phyloP scores from a whole-genome alignment of 2,329 filamentous ascomycete genomes.

The Exophiala phaeomuriformis region DNA sequence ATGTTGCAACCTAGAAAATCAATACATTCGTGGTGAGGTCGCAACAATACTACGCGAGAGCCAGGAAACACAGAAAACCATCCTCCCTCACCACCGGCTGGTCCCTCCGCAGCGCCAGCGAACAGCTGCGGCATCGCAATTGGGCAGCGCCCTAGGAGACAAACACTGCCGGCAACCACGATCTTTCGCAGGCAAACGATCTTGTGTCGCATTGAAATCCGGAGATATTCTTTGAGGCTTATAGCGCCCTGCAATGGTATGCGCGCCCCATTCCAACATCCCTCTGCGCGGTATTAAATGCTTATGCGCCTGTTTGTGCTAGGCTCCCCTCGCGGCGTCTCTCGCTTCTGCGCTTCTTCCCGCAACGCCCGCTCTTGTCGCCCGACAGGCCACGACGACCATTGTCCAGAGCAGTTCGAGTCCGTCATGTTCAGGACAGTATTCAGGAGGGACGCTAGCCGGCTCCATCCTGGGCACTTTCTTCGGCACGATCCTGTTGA shows the following conservation, averaged over 20 bases:
- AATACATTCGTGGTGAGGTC: too few species aligned
- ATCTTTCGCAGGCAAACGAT: not conserved
- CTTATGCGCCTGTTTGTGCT: not conserved
- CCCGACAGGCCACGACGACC: constrained; percentile 23
- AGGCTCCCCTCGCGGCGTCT: constrained; percentile 12
- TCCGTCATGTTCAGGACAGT: constrained; percentile 23
- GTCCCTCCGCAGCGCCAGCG: too few species aligned
- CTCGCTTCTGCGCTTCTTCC: constrained; percentile 15
- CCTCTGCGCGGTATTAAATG: not conserved
- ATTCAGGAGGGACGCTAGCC: constrained; percentile 25
- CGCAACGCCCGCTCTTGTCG: constrained; percentile 15
- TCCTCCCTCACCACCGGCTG: too few species aligned
- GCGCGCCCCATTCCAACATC: not conserved
- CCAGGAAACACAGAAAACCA: too few species aligned
- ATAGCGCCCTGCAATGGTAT: constrained; percentile 12
- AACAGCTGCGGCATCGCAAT: not conserved
- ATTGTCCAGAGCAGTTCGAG: constrained; percentile 10
- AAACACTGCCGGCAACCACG: not conserved
- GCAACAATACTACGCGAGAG: too few species aligned
- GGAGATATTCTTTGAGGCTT: not conserved
- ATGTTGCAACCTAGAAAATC: too few species aligned
- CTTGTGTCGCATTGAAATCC: not conserved
- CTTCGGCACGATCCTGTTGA: constrained; percentile 25
- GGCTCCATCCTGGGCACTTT: constrained; percentile 27
- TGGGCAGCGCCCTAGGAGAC: not conserved